Percentiles rank a stretch among this genome's conserved stretches.
These are phyloP conservation scores for Daldinia sp. DNA, from an alignment of 2,329 filamentous ascomycete genomes.

Conservation along the genomic window DNA sequence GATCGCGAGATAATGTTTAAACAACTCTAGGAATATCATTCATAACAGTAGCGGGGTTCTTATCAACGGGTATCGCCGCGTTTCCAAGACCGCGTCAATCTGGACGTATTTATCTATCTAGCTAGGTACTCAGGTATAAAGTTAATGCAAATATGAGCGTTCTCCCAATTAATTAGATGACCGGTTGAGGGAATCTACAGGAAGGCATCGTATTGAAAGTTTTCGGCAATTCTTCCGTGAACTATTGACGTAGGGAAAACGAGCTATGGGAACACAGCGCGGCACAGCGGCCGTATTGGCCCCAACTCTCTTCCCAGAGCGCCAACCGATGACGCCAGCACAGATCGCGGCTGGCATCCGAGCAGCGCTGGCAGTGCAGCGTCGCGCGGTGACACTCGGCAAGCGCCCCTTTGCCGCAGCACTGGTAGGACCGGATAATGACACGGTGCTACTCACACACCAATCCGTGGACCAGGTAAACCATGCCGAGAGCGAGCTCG, in stretches of 20 bases:
- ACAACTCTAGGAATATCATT: neutral
- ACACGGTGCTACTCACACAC: conserved; percentile 61
- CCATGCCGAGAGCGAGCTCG: conserved; percentile 64
- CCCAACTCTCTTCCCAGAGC: conserved; percentile 53
- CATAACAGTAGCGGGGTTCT: conserved; percentile 27
- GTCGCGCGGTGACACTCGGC: conserved; percentile 57
- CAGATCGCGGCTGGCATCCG: conserved; percentile 57
- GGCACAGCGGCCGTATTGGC: conserved; percentile 33
- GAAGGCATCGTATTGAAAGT: neutral
- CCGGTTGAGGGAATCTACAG: neutral
- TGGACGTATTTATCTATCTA: neutral
- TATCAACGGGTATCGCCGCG: conserved; percentile 4
- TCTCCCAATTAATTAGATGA: neutral
- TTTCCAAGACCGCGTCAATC: neutral
- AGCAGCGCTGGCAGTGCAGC: conserved; percentile 58
- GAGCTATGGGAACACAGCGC: conserved; percentile 23
- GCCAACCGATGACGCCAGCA: conserved; percentile 52
- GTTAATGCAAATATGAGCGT: neutral
- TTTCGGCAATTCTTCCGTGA: neutral
- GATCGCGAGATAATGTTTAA: neutral
- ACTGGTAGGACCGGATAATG: conserved; percentile 63
- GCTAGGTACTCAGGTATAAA: neutral
- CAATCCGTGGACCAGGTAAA: conserved; percentile 65
- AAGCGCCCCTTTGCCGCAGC: conserved; percentile 64
- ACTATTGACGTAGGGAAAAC: neutral